Evolutionary conservation across 306 rosid species (phyloP).

Genomic region (Pterocarpus santalinus): DNA sequence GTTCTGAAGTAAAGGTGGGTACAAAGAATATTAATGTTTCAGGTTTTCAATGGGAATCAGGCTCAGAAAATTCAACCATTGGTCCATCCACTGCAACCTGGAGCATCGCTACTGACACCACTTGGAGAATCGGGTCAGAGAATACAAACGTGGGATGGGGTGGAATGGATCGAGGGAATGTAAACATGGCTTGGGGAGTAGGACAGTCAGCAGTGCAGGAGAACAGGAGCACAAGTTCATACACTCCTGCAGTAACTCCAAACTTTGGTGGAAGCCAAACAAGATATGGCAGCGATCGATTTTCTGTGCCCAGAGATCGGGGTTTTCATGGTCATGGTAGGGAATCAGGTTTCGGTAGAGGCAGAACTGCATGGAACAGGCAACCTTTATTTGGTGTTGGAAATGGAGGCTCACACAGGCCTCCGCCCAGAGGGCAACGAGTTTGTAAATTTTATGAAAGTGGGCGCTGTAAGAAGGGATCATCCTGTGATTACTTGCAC

Average conservation of each 20-base stretch:
- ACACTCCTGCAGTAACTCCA: constrained; percentile 50
- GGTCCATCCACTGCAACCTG: constrained; percentile 58
- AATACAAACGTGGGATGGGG: constrained; percentile 61
- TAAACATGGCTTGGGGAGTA: constrained; percentile 60
- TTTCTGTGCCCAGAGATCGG: constrained; percentile 64
- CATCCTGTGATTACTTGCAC: constrained; percentile 75
- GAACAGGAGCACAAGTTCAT: constrained; percentile 56
- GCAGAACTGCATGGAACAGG: constrained; percentile 69
- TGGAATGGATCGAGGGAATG: constrained; percentile 59
- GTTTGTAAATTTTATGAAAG: constrained; percentile 88
- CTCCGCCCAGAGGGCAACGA: constrained; percentile 78
- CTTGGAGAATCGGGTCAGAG: constrained; percentile 72
- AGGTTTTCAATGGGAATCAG: constrained; percentile 62
- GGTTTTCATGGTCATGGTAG: constrained; percentile 64
- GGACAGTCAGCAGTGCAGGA: constrained; percentile 56
- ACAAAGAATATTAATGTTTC: constrained; percentile 63
- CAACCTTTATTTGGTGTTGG: constrained; percentile 60
- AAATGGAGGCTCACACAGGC: constrained; percentile 64
- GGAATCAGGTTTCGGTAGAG: constrained; percentile 62
- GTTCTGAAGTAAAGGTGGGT: constrained; percentile 61
- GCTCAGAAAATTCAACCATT: constrained; percentile 57
- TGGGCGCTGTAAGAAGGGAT: constrained; percentile 84
- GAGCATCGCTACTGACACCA: constrained; percentile 59
- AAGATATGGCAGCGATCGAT: constrained; percentile 68
- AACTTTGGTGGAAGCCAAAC: constrained; percentile 63